Conservation (phyloP, 1,284 basidiomycete genomes). For the Ceratobasidium sp. region DNA sequence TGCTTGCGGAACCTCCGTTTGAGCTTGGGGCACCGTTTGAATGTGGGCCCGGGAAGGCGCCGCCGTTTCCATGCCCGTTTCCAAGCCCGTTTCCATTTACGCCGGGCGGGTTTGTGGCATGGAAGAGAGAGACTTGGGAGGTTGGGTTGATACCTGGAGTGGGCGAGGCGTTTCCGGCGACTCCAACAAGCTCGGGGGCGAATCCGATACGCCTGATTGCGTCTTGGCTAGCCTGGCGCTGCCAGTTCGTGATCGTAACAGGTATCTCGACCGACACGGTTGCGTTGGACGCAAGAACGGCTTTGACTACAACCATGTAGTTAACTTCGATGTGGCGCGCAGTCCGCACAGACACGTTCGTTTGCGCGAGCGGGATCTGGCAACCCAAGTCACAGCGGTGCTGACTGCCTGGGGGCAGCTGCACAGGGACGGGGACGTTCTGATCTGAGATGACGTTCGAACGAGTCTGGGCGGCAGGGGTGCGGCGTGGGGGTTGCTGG, state of each 20-base stretch:
- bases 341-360: slow-evolving; percentile 77
- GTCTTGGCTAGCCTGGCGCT: slow-evolving; percentile 43
- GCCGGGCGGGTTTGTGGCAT: slow-evolving; percentile 20
- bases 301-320: slow-evolving; percentile 79
- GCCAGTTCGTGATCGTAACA: slow-evolving; percentile 71
- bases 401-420: slow-evolving; percentile 73
- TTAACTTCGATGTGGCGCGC: slow-evolving; percentile 84
- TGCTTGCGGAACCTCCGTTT: slow-evolving; percentile 2
- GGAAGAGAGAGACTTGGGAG: slow-evolving; percentile 17
- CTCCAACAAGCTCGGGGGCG: slow-evolving; percentile 23
- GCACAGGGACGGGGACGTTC: slow-evolving; percentile 75
- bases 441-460: slow-evolving; percentile 66
- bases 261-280: slow-evolving; percentile 75
- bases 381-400: slow-evolving; percentile 76
- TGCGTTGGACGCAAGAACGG: slow-evolving; percentile 72
- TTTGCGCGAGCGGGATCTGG: slow-evolving; percentile 73
- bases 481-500: slow-evolving; percentile 20
- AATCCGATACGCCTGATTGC: slow-evolving; percentile 36
- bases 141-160: slow-evolving; percentile 19
- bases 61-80: not conserved
- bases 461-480: slow-evolving; percentile 64
- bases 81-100: not conserved
- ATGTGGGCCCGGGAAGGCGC: not conserved
- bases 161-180: not conserved
- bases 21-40: slow-evolving; percentile 40